Percentiles rank a stretch among this genome's conserved stretches.
phyloP scores from a whole-genome alignment of 2,329 filamentous ascomycete species.

The Pseudonectria foliicola region DNA sequence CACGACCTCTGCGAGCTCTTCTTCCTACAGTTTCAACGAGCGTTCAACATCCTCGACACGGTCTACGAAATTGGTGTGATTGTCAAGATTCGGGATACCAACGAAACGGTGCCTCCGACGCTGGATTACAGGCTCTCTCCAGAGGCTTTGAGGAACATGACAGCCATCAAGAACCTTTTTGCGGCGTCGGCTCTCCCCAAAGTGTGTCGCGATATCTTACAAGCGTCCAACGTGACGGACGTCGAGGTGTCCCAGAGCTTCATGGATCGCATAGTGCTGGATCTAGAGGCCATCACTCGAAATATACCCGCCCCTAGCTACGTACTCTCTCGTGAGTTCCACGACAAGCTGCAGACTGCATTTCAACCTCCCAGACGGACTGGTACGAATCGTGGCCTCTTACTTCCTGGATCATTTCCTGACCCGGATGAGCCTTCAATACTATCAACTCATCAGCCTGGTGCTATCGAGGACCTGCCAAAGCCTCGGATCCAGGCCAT shows the following conservation, averaged over 20 bases:
- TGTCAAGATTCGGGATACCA: conserved; percentile 18
- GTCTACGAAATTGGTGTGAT: conserved; percentile 23
- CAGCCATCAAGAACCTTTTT: conserved; percentile 18
- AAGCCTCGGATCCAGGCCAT: conserved; percentile 4
- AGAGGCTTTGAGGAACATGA: conserved; percentile 10
- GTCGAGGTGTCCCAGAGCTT: conserved; percentile 16
- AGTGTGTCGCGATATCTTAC: conserved; percentile 20
- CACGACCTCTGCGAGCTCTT: conserved; percentile 18
- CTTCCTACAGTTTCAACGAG: conserved; percentile 11
- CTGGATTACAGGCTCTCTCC: conserved; percentile 16
- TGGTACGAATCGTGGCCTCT: conserved; percentile 9
- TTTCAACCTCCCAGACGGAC: conserved; percentile 14
- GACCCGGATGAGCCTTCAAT: conserved; percentile 10
- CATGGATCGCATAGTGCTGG: conserved; percentile 21
- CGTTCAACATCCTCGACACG: conserved; percentile 14
- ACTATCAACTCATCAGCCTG: neutral
- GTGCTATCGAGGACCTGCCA: conserved; percentile 1
- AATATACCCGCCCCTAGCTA: conserved; percentile 24
- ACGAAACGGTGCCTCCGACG: conserved; percentile 16
- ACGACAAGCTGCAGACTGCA: conserved; percentile 13
- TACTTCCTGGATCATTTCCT: conserved; percentile 23
- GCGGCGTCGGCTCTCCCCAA: conserved; percentile 18
- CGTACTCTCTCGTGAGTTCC: conserved; percentile 18
- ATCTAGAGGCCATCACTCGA: conserved; percentile 22
- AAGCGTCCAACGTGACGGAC: conserved; percentile 2